Evolutionary conservation across 2,329 filamentous ascomycete species (phyloP).

Genomic region (Leptographium galeiforme): DNA sequence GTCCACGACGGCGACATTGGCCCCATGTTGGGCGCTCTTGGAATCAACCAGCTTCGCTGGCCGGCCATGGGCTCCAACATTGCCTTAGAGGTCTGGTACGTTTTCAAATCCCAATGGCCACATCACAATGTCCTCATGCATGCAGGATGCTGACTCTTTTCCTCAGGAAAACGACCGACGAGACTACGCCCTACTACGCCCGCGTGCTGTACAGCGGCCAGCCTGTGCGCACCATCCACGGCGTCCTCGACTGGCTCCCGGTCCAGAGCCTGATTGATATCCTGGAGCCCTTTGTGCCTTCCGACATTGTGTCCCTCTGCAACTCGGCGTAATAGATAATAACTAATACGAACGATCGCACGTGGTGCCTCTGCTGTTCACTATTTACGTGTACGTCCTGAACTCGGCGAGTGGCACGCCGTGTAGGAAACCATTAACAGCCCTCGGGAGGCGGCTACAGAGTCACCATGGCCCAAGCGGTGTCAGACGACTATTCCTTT

Average conservation of each 20-base stretch:
- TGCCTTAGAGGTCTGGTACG: constrained; percentile 3
- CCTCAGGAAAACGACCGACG: background rate
- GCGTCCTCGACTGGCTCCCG: constrained; percentile 3
- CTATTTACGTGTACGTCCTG: no score
- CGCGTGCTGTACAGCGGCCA: constrained; percentile 5
- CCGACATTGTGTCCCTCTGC: constrained; percentile 1
- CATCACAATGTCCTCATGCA: no score
- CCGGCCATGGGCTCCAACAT: constrained; percentile 4
- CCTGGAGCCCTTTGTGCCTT: background rate
- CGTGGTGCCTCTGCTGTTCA: no score
- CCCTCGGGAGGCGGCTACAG: no score
- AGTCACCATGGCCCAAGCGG: no score
- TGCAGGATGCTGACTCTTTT: background rate
- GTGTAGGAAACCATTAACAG: no score
- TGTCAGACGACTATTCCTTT: background rate
- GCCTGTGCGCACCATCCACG: constrained; percentile 2
- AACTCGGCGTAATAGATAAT: background rate
- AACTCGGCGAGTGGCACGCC: no score
- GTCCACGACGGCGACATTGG: constrained; percentile 3
- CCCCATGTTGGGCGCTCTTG: constrained; percentile 2
- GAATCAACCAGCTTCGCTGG: constrained; percentile 1
- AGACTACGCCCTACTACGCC: background rate
- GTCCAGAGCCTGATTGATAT: background rate
- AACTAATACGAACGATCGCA: no score
- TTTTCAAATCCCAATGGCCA: background rate